Evolutionary conservation across 1,284 basidiomycete genomes (phyloP), one percentile per base, ranked within the genome.

Genomic region (Mrakiaceae sp.): DNA sequence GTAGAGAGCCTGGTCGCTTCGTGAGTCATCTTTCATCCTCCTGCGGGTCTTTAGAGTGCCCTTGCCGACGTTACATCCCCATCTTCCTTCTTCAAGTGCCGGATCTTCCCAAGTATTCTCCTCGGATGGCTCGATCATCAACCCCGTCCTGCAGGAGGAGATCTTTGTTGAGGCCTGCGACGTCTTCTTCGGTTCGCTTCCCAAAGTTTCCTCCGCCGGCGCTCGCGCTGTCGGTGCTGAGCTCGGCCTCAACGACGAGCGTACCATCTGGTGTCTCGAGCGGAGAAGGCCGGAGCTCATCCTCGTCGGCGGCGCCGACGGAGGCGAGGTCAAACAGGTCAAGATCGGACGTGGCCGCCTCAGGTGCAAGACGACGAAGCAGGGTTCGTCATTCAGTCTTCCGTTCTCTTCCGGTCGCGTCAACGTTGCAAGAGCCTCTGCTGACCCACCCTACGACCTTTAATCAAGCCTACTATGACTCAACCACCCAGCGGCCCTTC

Each of bases 131-230:
- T 70, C 85, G 9, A 84, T 90, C 70, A 79, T 84, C n/a, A 90
- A 93, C 73, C 84, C 87, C 4, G 77, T 83, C 0, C 74, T 93
- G 9, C 86, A 94, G 64, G 95, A 98, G 73, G 90, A 95, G 64
- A 85, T 96, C 40, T 93, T 88, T 70, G 80, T 94, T 54, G 90
- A 96, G 73, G 90, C 90, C 0, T 82, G 87, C 42, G 96, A 98
- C 74, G 84, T 96, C 42, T 98, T 98, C 77, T 88, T 98, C 68
- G 92, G 90, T 39, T 81, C 82, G 42, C 84, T 68, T 6, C 68
- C 56, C 73, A 78, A 88, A 63, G 78, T 82, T 1, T 68, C 70
- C 1, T 72, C 74, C 4, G 59, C 69, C 1, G 49, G 48, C 47
- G 61, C 68, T n/a, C 53, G 53, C n/a, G 66, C 67, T 3, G 74